Base-by-base conservation (phyloP, 306 rosid genomes). In the Sicyos edulis region DNA sequence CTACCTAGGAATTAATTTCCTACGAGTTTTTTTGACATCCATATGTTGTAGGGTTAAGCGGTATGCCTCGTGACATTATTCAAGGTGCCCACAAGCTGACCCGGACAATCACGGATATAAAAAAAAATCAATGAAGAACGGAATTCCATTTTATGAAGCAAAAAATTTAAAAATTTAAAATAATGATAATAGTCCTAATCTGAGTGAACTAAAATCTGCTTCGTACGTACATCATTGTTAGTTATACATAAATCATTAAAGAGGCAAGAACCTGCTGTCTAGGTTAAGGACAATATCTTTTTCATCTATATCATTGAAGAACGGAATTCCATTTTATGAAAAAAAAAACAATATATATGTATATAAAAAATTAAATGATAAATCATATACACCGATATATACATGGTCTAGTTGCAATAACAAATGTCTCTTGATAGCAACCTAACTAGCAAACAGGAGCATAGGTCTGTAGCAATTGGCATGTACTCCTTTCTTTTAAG, bases 111-210 rank as follows among this genome's bases (percentile, higher is more conserved):
- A n/a, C n/a, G n/a, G n/a, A n/a, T n/a, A n/a, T n/a, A n/a, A n/a
- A n/a, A n/a, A n/a, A n/a, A n/a, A n/a, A n/a, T n/a, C n/a, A n/a
- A n/a, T n/a, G n/a, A n/a, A n/a, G n/a, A n/a, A n/a, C n/a, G n/a
- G n/a, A n/a, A n/a, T n/a, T n/a, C n/a, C n/a, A n/a, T n/a, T n/a
- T n/a, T n/a, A n/a, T n/a, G n/a, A n/a, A n/a, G n/a, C n/a, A n/a
- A n/a, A n/a, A n/a, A n/a, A n/a, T n/a, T n/a, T n/a, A n/a, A n/a
- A n/a, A n/a, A n/a, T n/a, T n/a, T n/a, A n/a, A n/a, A n/a, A n/a
- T n/a, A n/a, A n/a, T n/a, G n/a, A n/a, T n/a, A 83, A 73, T 44
- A 70, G 14, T 17, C 59, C 13, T 56, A 13, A 54, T 37, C 21
- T 71, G 63, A 10, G 29, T 54, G 63, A 80, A 29, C 34, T 67